Percentiles rank a stretch among this genome's conserved stretches.
Evolutionary conservation across 495 filamentous ascomycete genomes (phyloP).

Genomic region (Penicillium lividum): DNA sequence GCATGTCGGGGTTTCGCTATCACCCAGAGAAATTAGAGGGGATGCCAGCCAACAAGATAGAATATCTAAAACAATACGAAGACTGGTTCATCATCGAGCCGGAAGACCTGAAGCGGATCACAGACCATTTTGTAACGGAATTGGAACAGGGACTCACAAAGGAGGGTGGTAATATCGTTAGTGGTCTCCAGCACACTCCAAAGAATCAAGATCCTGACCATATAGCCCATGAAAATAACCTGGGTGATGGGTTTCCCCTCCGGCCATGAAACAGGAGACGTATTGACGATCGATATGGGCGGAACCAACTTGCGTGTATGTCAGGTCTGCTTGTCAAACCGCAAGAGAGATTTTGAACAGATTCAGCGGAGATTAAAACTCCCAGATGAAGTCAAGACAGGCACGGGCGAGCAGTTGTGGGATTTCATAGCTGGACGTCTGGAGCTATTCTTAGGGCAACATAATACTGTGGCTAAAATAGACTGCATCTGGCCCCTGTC

Average conservation of each 20-base stretch:
- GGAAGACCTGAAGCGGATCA: slow-evolving; percentile 82
- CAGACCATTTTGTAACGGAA: slow-evolving; percentile 77
- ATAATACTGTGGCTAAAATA: slow-evolving; percentile 59
- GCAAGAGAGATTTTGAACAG: slow-evolving; percentile 87
- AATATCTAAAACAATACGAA: slow-evolving; percentile 75
- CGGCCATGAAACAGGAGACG: slow-evolving; percentile 82
- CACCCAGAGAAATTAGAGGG: slow-evolving; percentile 61
- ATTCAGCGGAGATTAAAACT: slow-evolving; percentile 90
- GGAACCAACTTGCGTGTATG: slow-evolving; percentile 94
- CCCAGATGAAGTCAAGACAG: slow-evolving; percentile 83
- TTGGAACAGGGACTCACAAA: slow-evolving; percentile 77
- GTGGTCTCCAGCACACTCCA: slow-evolving; percentile 31
- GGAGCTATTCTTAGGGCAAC: slow-evolving; percentile 79
- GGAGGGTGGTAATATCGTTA: slow-evolving; percentile 83
- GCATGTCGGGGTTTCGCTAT: slow-evolving; percentile 21
- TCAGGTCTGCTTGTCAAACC: slow-evolving; percentile 76
- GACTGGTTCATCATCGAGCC: slow-evolving; percentile 70
- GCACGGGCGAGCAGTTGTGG: slow-evolving; percentile 81
- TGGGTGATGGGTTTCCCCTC: slow-evolving; percentile 89
- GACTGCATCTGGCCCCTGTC: slow-evolving; percentile 66
- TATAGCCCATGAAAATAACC: slow-evolving; percentile 91
- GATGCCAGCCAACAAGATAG: slow-evolving; percentile 68
- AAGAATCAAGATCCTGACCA: neutral
- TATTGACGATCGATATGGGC: slow-evolving; percentile 90
- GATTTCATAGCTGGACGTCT: slow-evolving; percentile 89